Base-by-base conservation (phyloP, 2,329 filamentous ascomycete species). In the Myotisia sp. region DNA sequence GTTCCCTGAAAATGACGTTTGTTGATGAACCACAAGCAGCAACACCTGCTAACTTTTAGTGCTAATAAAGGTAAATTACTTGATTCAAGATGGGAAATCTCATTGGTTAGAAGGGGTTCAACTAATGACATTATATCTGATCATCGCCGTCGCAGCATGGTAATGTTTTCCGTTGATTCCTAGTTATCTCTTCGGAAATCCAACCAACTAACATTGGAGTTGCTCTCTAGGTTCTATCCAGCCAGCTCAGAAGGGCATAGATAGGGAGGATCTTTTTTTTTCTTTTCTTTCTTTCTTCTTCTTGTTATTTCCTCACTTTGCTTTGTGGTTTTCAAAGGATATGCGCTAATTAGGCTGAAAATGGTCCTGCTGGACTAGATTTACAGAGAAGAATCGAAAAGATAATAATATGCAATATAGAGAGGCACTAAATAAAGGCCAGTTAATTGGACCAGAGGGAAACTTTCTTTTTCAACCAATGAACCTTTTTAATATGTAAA, bases 41-140 rank as follows among this genome's bases (percentile, higher is more conserved):
- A n/a, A n/a, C n/a, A n/a, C n/a, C n/a, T n/a, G n/a, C n/a, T n/a
- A n/a, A n/a, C n/a, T n/a, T n/a, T n/a, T n/a, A n/a, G n/a, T n/a
- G n/a, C n/a, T n/a, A n/a, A n/a, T n/a, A 32, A 44, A 72, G 42
- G 69, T 76, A 28, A 76, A 75, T 49, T 76, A 76, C 45, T 59
- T 76, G 12, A 76, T 76, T 29, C 64, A 67, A 40, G 71, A 74
- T 43, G 68, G 70, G 34, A 71, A 71, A 44, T 69, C 64, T 24
- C 59, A 68, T 42, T 70, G 65, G 71, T 60, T 77, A 6, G 73
- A 77, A 50, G 73, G 73, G 10, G 59, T 74, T 5, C 49, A 76
- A 34, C 57, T 76, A 31, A 69, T 72, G 58, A 64, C 64, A 30
- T 63, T 70, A 37, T 76, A 76, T 44, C 45, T 75, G 34, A 75